Base-by-base conservation (phyloP, 2,329 filamentous ascomycete species). In the Ophiosphaerella herpotricha region DNA sequence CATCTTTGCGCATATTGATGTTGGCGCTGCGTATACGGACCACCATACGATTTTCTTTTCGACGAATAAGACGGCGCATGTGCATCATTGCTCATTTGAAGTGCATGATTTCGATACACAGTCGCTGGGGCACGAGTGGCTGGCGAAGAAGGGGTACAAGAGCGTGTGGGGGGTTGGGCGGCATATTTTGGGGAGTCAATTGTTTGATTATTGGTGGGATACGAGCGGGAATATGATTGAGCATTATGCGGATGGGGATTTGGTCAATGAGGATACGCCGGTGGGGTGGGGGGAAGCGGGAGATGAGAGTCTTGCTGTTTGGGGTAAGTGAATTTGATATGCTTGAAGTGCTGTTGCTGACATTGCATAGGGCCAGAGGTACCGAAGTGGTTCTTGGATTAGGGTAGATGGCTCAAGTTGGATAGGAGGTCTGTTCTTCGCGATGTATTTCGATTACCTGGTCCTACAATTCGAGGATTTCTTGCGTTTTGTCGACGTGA, bases 191-290 rank as follows among this genome's bases (percentile, higher is more conserved):
- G 87, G 87, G 4, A 84, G 80, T 55, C 87, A 89, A 72, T 83
- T 90, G 43, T 90, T 90, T 59, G 86, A 89, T 63, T 89, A 88
- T 68, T 88, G 85, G 85, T 85, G 82, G 63, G 85, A 88, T 70
- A 81, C 82, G 0, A 78, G 76, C 3, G 77, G 77, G 0, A 85
- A 86, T 63, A 86, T 88, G 70, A 74, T 88, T 63, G 85, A 88
- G 72, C 85, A 88, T 68, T 90, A 89, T 60, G 83, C 85, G 13
- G 87, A 89, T 66, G 86, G 87, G 1, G 87, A 90, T 71, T 60
- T 87, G 57, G 79, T 89, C 2, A 84, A 84, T 57, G 75, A 82
- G 51, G 76, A 82, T 53, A 80, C 76, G 14, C 78, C 82, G 35
- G 79, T 76, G 5, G 68, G 64, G 13, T 71, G 71, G 52, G 73